phyloP scores from a whole-genome alignment of 169 alveolate genomes.

The Plasmodium blacklocki region DNA sequence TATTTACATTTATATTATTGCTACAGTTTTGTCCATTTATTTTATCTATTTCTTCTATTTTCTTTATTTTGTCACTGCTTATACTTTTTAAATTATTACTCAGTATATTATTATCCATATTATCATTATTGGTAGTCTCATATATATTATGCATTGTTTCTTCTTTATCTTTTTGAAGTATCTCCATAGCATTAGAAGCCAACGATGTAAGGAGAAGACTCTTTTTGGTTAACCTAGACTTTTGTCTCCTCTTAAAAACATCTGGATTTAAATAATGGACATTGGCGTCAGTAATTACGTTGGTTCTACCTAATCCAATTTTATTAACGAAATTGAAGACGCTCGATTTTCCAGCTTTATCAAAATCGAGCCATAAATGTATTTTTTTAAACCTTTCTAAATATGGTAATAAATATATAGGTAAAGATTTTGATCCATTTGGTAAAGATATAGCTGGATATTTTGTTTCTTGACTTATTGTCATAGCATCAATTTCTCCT shows the following conservation, averaged over 20 bases:
- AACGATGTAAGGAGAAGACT: background rate
- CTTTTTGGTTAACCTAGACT: constrained; percentile 3
- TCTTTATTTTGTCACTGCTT: background rate
- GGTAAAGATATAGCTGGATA: constrained; percentile 95
- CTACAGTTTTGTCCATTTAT: background rate
- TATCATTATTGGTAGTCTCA: background rate
- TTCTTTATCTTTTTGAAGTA: background rate
- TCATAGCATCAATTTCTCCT: constrained; percentile 98
- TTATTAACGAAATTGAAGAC: constrained; percentile 93
- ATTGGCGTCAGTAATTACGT: constrained; percentile 86
- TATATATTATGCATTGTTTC: background rate
- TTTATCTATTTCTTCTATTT: background rate
- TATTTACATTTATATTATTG: background rate
- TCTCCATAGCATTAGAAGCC: background rate
- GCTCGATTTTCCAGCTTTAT: constrained; percentile 93
- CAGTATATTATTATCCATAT: background rate
- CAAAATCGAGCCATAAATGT: constrained; percentile 96
- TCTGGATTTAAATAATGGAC: constrained; percentile 68
- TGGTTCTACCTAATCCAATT: constrained; percentile 92
- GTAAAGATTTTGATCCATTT: constrained; percentile 94
- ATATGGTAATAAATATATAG: constrained; percentile 91
- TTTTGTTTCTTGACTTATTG: constrained; percentile 93
- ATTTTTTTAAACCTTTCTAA: constrained; percentile 91
- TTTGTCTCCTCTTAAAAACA: constrained; percentile 16
- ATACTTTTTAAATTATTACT: background rate